Evolutionary conservation across 176 grass and related monocot genomes (phyloP).

Genomic region (Chloris gayana): DNA sequence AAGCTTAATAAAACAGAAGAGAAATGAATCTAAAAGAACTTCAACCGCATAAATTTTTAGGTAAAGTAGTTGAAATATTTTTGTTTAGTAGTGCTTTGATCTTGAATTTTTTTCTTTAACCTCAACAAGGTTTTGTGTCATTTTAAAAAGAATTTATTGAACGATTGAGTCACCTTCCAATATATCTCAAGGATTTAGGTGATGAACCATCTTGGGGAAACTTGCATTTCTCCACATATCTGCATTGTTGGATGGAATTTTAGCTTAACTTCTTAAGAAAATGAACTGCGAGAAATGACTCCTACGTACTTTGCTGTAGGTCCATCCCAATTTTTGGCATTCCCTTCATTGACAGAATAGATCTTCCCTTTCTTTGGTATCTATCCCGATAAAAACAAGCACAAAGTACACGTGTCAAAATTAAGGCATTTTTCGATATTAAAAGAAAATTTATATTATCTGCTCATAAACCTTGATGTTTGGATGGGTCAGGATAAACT

Average conservation of each 20-base stretch:
- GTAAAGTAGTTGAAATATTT: background rate
- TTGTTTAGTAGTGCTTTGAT: background rate
- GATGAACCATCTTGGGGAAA: conserved; percentile 75
- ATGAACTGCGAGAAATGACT: background rate
- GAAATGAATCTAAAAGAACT: background rate
- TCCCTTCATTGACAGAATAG: conserved; percentile 97
- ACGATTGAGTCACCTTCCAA: conserved; percentile 68
- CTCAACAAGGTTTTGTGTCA: no score
- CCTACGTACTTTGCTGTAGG: conserved; percentile 67
- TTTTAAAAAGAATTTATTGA: background rate
- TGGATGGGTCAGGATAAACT: conserved; percentile 79
- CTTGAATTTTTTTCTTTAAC: background rate
- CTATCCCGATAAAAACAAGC: conserved; percentile 39
- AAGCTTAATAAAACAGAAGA: no score
- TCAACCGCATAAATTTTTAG: background rate
- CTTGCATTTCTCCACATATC: conserved; percentile 92
- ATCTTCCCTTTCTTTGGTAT: conserved; percentile 90
- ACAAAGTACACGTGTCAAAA: background rate
- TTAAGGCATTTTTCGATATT: background rate
- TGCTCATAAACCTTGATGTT: conserved; percentile 61
- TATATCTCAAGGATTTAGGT: conserved; percentile 95
- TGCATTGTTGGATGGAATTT: conserved; percentile 38
- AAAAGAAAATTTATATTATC: background rate
- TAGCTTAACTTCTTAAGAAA: conserved; percentile 14
- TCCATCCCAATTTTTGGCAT: conserved; percentile 91